phyloP scores from a whole-genome alignment of 768 basidiomycete genomes.

The Naganishia friedmannii region DNA sequence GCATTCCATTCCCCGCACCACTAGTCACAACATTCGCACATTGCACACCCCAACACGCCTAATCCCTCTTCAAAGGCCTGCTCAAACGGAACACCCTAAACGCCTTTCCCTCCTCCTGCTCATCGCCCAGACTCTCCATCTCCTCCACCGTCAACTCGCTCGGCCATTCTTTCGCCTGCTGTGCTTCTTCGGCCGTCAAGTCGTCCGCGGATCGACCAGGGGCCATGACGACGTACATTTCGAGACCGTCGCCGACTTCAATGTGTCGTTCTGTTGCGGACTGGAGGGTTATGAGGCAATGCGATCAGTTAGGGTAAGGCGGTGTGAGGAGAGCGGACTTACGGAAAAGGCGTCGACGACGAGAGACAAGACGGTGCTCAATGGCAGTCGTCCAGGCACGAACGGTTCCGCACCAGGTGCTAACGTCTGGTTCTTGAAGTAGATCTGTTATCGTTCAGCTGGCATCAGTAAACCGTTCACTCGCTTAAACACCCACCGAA shows the following conservation, averaged over 20 bases:
- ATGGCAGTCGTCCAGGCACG: slow-evolving; percentile 71
- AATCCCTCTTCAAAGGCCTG: slow-evolving; percentile 33
- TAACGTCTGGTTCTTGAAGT: slow-evolving; percentile 91
- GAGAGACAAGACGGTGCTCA: slow-evolving; percentile 73
- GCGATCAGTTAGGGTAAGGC: neutral
- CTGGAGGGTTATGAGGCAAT: neutral
- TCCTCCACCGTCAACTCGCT: slow-evolving; percentile 45
- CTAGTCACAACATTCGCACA: neutral
- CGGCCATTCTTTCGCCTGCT: slow-evolving; percentile 30
- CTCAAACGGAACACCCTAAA: slow-evolving; percentile 26
- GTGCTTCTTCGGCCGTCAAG: slow-evolving; percentile 37
- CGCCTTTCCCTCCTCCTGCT: slow-evolving; percentile 32
- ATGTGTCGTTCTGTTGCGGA: slow-evolving; percentile 96
- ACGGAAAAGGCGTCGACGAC: slow-evolving; percentile 92
- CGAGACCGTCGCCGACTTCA: slow-evolving; percentile 95
- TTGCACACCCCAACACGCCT: neutral
- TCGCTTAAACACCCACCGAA: neutral
- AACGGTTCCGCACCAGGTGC: slow-evolving; percentile 66
- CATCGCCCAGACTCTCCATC: slow-evolving; percentile 40
- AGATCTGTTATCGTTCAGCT: slow-evolving; percentile 62
- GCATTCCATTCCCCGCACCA: neutral
- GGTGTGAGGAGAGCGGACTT: neutral
- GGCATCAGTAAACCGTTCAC: neutral
- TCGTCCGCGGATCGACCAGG: slow-evolving; percentile 63
- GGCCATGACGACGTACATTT: slow-evolving; percentile 81